Evolutionary conservation across 2,329 filamentous ascomycete species (phyloP), one percentile per base, ranked within the genome.

Genomic region (Ophiostoma ips): DNA sequence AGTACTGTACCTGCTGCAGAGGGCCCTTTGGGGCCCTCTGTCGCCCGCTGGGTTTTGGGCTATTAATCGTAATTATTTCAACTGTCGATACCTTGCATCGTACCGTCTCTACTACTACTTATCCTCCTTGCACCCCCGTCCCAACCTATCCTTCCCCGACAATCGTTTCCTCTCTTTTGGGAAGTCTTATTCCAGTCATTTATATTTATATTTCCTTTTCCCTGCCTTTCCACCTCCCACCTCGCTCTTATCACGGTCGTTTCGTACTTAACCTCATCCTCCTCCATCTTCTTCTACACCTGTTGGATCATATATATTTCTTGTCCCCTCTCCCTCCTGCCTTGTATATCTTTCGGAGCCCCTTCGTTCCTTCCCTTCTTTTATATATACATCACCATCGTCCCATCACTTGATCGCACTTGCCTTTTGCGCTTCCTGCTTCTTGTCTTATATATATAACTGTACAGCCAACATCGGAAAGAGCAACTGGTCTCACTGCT

Each of bases 231-330:
- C 43, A 34, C 43, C 16, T 36, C 34, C 21, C 19, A 15, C 19
- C 38, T 19, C 21, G 12, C 19, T 40, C 45, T 38, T 49, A 50
- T 49, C 48, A 51, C 52, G 33, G 41, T 43, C 48, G 24, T 40
- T 52, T 49, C 43, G 31, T 45, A 45, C 43, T 15, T 15, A 3
- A 4, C 33, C 5, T 34, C 33, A 11, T 37, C 45, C 48, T 54
- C 53, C 46, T 56, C 55, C n/a, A n/a, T n/a, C n/a, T n/a, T n/a
- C n/a, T n/a, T n/a, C 49, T 52, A 6, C n/a, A 3, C 5, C 11
- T 34, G 13, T 12, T 34, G 3, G 10, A 2, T 21, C 40, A 19
- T 48, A 41, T 48, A 48, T 37, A 41, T 47, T 57, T 50, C 15
- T 16, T 30, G 16, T 21, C 40, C 24, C 33, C 41, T 55, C 50